A percentile compares a stretch with the other conserved stretches of the same genome.
These are phyloP conservation scores for Suillus variegatus DNA, from an alignment of 768 basidiomycete genomes.

Conservation along the genomic window DNA sequence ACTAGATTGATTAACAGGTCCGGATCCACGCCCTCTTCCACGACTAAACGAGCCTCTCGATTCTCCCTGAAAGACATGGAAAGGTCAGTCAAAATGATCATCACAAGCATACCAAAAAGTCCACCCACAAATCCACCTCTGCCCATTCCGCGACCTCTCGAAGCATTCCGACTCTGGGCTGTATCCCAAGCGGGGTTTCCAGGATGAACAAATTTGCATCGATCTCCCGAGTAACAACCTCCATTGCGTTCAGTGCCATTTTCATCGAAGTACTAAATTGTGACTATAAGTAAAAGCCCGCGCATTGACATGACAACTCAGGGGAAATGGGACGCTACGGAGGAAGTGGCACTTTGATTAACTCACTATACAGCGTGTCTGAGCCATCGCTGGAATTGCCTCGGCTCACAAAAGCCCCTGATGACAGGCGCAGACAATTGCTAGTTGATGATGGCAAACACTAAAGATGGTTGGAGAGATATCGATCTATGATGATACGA, in stretches of 20 bases:
- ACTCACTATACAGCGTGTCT: not conserved
- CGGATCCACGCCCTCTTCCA: constrained; percentile 9
- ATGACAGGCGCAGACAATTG: not conserved
- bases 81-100: not conserved
- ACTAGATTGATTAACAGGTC: not conserved
- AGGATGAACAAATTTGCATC: constrained; percentile 35
- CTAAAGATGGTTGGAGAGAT: not conserved
- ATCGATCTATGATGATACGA: not conserved
- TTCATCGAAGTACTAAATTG: constrained; percentile 30
- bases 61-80: constrained; percentile 8
- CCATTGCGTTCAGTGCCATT: constrained; percentile 25
- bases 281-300: constrained; percentile 4
- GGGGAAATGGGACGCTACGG: not conserved
- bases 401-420: not conserved
- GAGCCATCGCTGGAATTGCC: not conserved
- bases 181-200: constrained; percentile 23
- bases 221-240: constrained; percentile 27
- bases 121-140: constrained; percentile 21
- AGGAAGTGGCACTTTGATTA: not conserved
- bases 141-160: constrained; percentile 14
- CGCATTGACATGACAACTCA: not conserved
- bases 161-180: constrained; percentile 14
- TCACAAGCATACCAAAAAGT: not conserved
- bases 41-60: constrained; percentile 13
- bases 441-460: not conserved